phyloP scores from a whole-genome alignment of 2,329 filamentous ascomycete species.

The Colletotrichum sp. region DNA sequence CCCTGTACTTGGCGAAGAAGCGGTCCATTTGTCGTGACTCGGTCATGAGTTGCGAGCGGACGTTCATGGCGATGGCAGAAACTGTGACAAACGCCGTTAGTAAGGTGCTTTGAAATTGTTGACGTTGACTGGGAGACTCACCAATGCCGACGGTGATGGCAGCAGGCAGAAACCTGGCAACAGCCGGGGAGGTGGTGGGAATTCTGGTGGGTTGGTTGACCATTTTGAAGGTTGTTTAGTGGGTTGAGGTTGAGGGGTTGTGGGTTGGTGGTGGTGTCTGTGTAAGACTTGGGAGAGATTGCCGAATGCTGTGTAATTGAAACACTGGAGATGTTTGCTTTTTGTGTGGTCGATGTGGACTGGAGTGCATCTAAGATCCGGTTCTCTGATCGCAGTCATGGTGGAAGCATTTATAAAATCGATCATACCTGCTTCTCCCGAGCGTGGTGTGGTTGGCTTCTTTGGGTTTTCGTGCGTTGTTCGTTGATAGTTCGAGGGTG shows the following conservation, averaged over 20 bases:
- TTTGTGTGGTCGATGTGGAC: slow-evolving; percentile 13
- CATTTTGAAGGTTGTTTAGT: slow-evolving; percentile 1
- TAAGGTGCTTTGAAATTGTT: rapidly evolving
- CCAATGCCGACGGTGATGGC: slow-evolving; percentile 13
- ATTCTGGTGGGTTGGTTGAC: slow-evolving; percentile 17
- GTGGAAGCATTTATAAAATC: slow-evolving; percentile 6
- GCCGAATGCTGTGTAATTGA: neutral
- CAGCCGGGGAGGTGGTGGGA: neutral
- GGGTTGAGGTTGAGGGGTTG: neutral
- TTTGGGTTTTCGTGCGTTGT: neutral
- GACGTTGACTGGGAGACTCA: neutral
- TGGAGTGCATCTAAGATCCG: slow-evolving; percentile 8
- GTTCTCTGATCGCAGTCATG: neutral
- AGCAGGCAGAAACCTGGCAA: slow-evolving; percentile 11
- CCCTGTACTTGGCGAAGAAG: slow-evolving; percentile 43
- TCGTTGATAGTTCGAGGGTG: slow-evolving; percentile 16
- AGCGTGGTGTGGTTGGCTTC: neutral
- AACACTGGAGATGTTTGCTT: neutral
- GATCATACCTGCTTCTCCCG: slow-evolving; percentile 1
- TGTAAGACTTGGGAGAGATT: neutral
- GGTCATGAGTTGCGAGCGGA: slow-evolving; percentile 34
- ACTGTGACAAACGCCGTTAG: neutral
- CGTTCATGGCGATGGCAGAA: slow-evolving; percentile 34
- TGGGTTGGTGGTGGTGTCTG: neutral
- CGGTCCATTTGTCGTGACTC: slow-evolving; percentile 40